Evolutionary conservation across 1,284 basidiomycete genomes (phyloP).

Genomic region (Cutaneotrichosporon mucoides): DNA sequence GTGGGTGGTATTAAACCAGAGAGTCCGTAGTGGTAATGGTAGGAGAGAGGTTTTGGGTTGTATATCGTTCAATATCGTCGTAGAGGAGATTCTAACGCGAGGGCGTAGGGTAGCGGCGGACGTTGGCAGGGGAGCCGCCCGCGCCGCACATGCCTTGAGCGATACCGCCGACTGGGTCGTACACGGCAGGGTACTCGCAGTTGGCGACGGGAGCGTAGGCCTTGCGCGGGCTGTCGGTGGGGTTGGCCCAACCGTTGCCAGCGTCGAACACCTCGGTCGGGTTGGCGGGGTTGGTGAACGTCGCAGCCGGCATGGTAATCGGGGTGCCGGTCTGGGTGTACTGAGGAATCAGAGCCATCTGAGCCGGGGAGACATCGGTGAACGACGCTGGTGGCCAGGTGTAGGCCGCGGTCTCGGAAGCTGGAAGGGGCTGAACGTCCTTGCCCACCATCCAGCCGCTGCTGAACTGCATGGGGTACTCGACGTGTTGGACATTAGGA

Average conservation of each 20-base stretch:
- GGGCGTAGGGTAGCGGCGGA: background rate
- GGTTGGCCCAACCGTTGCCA: conserved; percentile 75
- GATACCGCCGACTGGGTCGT: conserved; percentile 1
- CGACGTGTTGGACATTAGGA: background rate
- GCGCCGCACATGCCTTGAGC: conserved; percentile 7
- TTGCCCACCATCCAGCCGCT: conserved; percentile 50
- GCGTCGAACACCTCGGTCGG: conserved; percentile 52
- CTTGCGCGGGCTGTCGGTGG: conserved; percentile 52
- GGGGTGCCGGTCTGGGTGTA: conserved; percentile 49
- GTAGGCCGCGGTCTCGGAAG: conserved; percentile 56
- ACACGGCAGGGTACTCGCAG: conserved; percentile 11
- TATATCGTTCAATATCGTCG: too few species aligned
- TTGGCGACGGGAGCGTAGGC: conserved; percentile 8
- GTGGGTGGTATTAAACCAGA: background rate
- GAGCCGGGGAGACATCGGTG: conserved; percentile 33
- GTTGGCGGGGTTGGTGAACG: conserved; percentile 60
- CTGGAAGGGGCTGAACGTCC: conserved; percentile 53
- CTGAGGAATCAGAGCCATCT: conserved; percentile 46
- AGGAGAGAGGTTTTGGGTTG: too few species aligned
- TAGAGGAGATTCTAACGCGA: too few species aligned
- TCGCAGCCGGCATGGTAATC: conserved; percentile 43
- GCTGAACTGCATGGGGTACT: conserved; percentile 58
- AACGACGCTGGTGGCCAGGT: conserved; percentile 46
- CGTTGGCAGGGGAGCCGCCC: background rate
- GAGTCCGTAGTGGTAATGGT: background rate